Evolutionary conservation across 23 red algal species (phyloP).

Genomic region (Chondrus crispus): DNA sequence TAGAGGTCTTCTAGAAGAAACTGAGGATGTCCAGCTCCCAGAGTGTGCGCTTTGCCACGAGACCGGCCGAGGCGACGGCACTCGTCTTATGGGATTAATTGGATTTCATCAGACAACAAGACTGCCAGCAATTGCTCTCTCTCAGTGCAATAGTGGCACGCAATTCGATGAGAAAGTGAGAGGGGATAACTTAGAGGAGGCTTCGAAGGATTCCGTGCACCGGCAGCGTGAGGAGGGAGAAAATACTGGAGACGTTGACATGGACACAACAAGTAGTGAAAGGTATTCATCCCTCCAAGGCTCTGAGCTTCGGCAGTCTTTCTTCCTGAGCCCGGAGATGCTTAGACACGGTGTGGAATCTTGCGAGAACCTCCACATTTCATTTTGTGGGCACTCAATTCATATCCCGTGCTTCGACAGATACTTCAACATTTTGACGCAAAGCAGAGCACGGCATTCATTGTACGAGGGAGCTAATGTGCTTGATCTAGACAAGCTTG

Average conservation of each 20-base stretch:
- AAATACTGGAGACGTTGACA: too few species aligned
- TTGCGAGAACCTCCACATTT: conserved; percentile 6
- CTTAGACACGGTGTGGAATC: conserved; percentile 1
- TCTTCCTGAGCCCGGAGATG: not conserved
- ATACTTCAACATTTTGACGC: conserved; percentile 42
- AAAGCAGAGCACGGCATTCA: conserved; percentile 5
- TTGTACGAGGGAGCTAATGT: conserved; percentile 57
- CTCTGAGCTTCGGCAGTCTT: not conserved
- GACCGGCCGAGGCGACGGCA: not conserved
- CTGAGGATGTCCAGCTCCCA: too few species aligned
- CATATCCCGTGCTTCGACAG: conserved; percentile 65
- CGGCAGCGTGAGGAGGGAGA: too few species aligned
- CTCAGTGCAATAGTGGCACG: not conserved
- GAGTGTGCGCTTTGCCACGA: conserved; percentile 73
- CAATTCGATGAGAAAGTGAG: too few species aligned
- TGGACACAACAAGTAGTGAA: too few species aligned
- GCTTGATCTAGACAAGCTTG: conserved; percentile 38
- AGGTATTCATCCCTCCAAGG: too few species aligned
- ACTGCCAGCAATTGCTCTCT: conserved; percentile 6
- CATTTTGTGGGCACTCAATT: conserved; percentile 69
- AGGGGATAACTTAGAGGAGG: too few species aligned
- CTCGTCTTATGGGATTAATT: conserved; percentile 34
- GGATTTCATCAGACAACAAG: conserved; percentile 50
- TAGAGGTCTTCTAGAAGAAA: too few species aligned
- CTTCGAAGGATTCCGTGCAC: too few species aligned